Conservation (phyloP, 257 asterid species). For the Schizonepeta tenuifolia region DNA sequence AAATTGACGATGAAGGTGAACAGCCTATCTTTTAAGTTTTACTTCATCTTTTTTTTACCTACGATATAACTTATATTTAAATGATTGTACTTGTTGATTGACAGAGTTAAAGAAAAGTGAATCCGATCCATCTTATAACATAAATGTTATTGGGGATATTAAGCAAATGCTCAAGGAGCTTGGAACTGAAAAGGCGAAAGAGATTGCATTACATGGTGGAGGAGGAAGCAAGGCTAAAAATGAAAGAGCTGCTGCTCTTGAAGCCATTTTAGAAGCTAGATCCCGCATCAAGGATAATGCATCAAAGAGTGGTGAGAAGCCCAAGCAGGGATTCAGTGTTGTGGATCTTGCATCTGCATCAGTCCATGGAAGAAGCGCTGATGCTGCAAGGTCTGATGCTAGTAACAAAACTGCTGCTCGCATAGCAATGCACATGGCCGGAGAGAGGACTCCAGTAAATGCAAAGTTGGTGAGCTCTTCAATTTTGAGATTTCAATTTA, state of each 20-base stretch:
- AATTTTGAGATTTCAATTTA: not conserved
- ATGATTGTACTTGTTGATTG: conserved; percentile 26
- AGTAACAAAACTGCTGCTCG: conserved; percentile 92
- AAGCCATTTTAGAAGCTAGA: conserved; percentile 86
- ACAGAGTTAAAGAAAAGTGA: conserved; percentile 78
- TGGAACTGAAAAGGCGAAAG: conserved; percentile 91
- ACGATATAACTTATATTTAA: conserved; percentile 11
- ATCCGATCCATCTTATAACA: conserved; percentile 84
- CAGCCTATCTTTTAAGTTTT: not conserved
- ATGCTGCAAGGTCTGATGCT: conserved; percentile 89
- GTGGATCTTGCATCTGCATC: conserved; percentile 99
- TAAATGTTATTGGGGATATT: conserved; percentile 81
- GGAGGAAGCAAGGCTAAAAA: conserved; percentile 90
- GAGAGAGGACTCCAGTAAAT: conserved; percentile 91
- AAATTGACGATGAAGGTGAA: conserved; percentile 92
- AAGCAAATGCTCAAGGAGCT: conserved; percentile 94
- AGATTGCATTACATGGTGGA: conserved; percentile 96
- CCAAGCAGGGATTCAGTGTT: conserved; percentile 77
- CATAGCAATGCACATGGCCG: conserved; percentile 96
- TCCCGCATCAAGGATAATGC: conserved; percentile 76
- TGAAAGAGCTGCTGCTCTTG: conserved; percentile 91
- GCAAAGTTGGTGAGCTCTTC: conserved; percentile 81
- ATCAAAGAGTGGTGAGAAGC: conserved; percentile 49
- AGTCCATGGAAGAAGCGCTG: conserved; percentile 97
- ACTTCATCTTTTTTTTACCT: conserved; percentile 1